Conservation (phyloP, 495 filamentous ascomycete genomes). For the Penicilliopsis zonata region DNA sequence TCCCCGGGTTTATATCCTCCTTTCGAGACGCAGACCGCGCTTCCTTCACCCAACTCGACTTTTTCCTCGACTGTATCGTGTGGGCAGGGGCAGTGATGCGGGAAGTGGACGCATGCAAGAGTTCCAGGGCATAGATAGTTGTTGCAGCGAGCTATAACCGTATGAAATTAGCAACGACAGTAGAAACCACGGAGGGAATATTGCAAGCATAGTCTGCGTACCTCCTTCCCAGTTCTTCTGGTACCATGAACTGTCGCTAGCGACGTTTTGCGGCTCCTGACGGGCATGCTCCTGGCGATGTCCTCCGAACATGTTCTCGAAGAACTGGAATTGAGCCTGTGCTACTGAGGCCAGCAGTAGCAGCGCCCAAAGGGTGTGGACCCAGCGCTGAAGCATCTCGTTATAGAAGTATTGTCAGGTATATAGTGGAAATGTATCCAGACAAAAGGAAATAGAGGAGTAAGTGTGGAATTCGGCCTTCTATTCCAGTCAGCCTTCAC, state of each 20-base stretch:
- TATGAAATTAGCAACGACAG: neutral
- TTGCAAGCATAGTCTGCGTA: constrained; percentile 17
- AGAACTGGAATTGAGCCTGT: constrained; percentile 73
- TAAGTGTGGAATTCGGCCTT: too few species aligned
- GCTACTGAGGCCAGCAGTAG: constrained; percentile 36
- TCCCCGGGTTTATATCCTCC: constrained; percentile 70
- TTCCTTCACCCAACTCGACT: constrained; percentile 73
- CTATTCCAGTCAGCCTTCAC: too few species aligned
- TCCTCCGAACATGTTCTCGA: constrained; percentile 71
- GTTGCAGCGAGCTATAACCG: constrained; percentile 52
- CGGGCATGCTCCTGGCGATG: constrained; percentile 49
- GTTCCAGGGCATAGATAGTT: constrained; percentile 90
- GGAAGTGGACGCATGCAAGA: constrained; percentile 82
- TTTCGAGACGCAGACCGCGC: constrained; percentile 66
- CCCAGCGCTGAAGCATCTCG: constrained; percentile 20
- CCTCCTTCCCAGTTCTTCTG: constrained; percentile 55
- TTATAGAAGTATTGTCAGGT: constrained; percentile 6
- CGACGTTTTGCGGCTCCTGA: constrained; percentile 57
- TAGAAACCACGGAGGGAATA: too few species aligned
- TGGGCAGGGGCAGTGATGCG: constrained; percentile 86
- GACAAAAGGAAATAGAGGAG: too few species aligned
- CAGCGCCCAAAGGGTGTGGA: constrained; percentile 26
- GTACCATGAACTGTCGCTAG: constrained; percentile 69
- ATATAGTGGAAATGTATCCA: too few species aligned
- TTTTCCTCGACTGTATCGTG: constrained; percentile 78